Evolutionary conservation across 306 rosid genomes (phyloP), one percentile per base, ranked within the genome.

Genomic region (Trifolium pratense): DNA sequence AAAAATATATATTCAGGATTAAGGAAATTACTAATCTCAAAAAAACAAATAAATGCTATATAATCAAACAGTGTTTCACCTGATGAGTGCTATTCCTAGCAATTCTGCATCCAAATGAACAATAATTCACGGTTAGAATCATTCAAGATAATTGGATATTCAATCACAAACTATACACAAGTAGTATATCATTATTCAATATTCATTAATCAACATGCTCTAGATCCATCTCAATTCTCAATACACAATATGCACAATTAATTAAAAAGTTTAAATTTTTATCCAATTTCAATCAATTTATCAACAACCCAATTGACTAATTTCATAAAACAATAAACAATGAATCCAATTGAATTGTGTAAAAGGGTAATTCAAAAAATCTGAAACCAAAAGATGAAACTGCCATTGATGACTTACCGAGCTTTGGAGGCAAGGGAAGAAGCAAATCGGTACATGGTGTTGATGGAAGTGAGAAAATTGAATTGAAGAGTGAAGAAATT

Each of bases 371-470:
- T 52, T 39, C 3, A 70, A 46, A 52, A 25, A 12, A 4, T 32
- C 32, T 14, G 66, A 17, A 29, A 46, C 16, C n/a, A 21, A 17
- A 53, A 14, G 13, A 45, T 18, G 0, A 6, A 53, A 51, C 10
- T 34, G 70, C 51, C 55, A 69, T 29, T 37, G 34, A 51, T 69
- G 57, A 85, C 83, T 49, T 68, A 88, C 99, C 95, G 81, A 67
- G 90, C 93, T 78, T 88, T 91, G 81, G 92, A 87, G 65, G 97
- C 96, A 53, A 94, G 80, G 79, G 86, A 85, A 39, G 95, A 58
- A 32, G 96, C 97, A 66, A 88, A 81, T n/a, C 97, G 99, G 68
- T 89, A 87, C 97, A 94, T 94, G 26, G 45, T 79, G 84, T 26
- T 0, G 17, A 10, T 17, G 36, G 69, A 29, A 67, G 39, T 53